Evolutionary conservation across 352 stramenopile genomes (phyloP).

Genomic region (Phytophthora cryptogea): DNA sequence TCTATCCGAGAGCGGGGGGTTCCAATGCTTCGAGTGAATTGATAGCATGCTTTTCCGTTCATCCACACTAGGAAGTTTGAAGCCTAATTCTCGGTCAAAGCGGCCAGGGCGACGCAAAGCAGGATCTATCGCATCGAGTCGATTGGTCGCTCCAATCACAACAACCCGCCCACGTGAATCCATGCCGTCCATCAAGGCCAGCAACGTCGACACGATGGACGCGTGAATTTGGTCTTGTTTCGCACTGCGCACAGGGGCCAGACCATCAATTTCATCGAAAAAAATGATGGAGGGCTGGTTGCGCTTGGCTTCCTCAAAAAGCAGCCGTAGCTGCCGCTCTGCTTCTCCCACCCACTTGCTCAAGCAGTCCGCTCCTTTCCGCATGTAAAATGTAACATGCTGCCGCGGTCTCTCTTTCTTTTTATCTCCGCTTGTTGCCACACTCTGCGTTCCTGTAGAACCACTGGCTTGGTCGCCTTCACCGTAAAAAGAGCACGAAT

Average conservation of each 20-base stretch:
- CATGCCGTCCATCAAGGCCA: conserved; percentile 94
- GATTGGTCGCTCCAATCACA: conserved; percentile 98
- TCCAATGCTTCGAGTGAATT: conserved; percentile 90
- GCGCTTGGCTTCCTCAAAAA: conserved; percentile 91
- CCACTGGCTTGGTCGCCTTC: conserved; percentile 17
- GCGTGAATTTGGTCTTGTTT: conserved; percentile 95
- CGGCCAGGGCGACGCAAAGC: conserved; percentile 93
- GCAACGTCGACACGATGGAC: conserved; percentile 92
- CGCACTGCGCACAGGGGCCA: conserved; percentile 90
- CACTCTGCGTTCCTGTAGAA: neutral
- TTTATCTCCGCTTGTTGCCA: conserved; percentile 9
- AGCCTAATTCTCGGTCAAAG: conserved; percentile 92
- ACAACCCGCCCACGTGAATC: conserved; percentile 91
- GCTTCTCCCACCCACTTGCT: conserved; percentile 94
- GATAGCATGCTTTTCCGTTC: conserved; percentile 87
- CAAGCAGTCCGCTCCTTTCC: conserved; percentile 91
- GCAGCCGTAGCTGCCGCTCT: conserved; percentile 87
- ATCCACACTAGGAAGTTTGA: conserved; percentile 84
- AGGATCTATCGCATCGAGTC: conserved; percentile 95
- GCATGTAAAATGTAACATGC: conserved; percentile 94
- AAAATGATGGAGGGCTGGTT: conserved; percentile 95
- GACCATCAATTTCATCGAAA: conserved; percentile 94
- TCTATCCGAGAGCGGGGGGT: conserved; percentile 58
- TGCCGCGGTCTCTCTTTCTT: conserved; percentile 36
- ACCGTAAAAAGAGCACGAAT: conserved; percentile 67